Percentiles rank a stretch among this genome's conserved stretches.
These are phyloP conservation scores for Stygiomarasmius scandens DNA, from an alignment of 1,284 basidiomycete species.

Conservation along the genomic window DNA sequence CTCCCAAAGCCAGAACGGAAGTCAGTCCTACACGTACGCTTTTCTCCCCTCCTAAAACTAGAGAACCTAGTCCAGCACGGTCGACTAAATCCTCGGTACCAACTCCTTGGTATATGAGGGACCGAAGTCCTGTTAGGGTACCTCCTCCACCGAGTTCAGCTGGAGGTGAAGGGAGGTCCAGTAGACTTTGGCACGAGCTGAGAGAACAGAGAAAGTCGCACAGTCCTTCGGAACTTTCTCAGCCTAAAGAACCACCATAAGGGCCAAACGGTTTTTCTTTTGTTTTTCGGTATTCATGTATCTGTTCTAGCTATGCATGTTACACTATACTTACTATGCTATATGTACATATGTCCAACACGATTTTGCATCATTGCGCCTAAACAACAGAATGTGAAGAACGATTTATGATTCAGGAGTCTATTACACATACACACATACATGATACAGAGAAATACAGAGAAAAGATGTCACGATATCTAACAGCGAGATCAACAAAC, in stretches of 20 bases:
- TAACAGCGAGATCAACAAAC: too few relatives aligned
- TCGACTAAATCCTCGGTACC: conserved; percentile 32
- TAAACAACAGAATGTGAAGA: too few relatives aligned
- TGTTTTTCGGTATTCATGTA: neutral
- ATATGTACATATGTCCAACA: too few relatives aligned
- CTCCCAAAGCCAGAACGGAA: conserved; percentile 15
- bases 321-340: too few relatives aligned
- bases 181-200: conserved; percentile 62
- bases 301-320: too few relatives aligned
- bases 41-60: conserved; percentile 31
- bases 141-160: conserved; percentile 26
- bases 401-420: too few relatives aligned
- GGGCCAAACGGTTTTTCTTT: neutral
- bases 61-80: conserved; percentile 42
- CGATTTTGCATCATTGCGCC: too few relatives aligned
- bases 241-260: conserved; percentile 39
- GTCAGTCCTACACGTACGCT: conserved; percentile 15
- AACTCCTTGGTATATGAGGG: conserved; percentile 22
- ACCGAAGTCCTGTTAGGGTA: conserved; percentile 32
- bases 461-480: too few relatives aligned
- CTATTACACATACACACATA: too few relatives aligned
- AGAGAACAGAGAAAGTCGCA: conserved; percentile 51
- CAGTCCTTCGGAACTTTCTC: conserved; percentile 44
- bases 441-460: neutral
- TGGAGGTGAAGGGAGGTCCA: conserved; percentile 40